A percentile compares a stretch with the other conserved stretches of the same genome.
These are phyloP conservation scores for Hypericum perforatum DNA, from an alignment of 345 rosid genomes.

Conservation along the genomic window DNA sequence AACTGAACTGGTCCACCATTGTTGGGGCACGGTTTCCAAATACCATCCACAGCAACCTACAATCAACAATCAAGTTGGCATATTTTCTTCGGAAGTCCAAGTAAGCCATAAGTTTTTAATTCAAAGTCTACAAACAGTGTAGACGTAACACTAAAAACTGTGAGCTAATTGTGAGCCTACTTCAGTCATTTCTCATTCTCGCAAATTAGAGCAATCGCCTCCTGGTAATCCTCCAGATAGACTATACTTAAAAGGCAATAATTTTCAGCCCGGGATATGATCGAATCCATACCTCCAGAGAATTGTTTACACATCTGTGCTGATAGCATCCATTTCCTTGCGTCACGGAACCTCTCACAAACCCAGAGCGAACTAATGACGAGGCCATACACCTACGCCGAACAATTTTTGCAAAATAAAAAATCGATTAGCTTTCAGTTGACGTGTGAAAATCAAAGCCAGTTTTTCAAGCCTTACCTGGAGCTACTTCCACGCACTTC, in stretches of 20 bases:
- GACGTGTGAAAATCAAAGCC: not conserved
- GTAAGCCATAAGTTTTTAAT: too few species aligned
- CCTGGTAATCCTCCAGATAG: too few species aligned
- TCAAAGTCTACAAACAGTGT: too few species aligned
- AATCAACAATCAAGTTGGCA: not conserved
- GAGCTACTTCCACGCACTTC: conserved; percentile 92
- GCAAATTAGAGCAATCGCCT: too few species aligned
- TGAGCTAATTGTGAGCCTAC: too few species aligned
- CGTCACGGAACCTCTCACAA: conserved; percentile 82
- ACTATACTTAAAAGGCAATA: too few species aligned
- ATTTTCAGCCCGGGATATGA: too few species aligned
- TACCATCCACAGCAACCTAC: conserved; percentile 96
- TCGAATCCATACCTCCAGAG: conserved; percentile 58
- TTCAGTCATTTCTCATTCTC: too few species aligned
- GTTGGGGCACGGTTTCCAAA: conserved; percentile 81
- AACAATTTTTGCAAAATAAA: conserved; percentile 8
- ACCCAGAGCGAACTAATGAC: conserved; percentile 91
- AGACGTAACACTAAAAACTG: too few species aligned
- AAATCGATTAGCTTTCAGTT: conserved; percentile 15
- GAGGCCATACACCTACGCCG: conserved; percentile 84
- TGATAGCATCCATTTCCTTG: conserved; percentile 99
- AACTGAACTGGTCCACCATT: conserved; percentile 87
- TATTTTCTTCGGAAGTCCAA: too few species aligned
- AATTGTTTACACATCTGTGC: conserved; percentile 73
- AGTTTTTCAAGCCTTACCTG: conserved; percentile 36